A percentile compares a stretch with the other conserved stretches of the same genome.
Conservation (phyloP, 2,329 filamentous ascomycete genomes). For the Apiospora phragmitis region DNA sequence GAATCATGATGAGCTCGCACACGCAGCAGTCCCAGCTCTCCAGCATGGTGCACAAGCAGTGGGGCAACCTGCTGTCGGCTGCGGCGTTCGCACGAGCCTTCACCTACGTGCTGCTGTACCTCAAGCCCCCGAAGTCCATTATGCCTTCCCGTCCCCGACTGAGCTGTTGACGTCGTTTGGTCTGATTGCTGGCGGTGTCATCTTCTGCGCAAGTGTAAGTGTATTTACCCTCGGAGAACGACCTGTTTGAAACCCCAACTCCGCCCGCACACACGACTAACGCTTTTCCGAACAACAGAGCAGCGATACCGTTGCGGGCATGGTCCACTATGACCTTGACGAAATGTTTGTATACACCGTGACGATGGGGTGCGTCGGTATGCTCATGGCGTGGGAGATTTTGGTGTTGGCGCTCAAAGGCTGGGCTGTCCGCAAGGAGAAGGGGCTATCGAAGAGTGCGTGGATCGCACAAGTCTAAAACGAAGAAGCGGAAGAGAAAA, state of each 20-base stretch:
- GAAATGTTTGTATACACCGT: slow-evolving; percentile 95
- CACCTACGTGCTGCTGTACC: slow-evolving; percentile 78
- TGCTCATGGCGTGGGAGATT: slow-evolving; percentile 85
- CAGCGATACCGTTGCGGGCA: slow-evolving; percentile 72
- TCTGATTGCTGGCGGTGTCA: slow-evolving; percentile 79
- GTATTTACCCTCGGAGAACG: background rate
- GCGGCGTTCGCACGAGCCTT: slow-evolving; percentile 76
- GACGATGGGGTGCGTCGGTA: slow-evolving; percentile 77
- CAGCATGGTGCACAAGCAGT: slow-evolving; percentile 91
- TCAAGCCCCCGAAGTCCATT: slow-evolving; percentile 78
- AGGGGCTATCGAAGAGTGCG: slow-evolving; percentile 16
- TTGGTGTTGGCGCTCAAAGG: slow-evolving; percentile 81
- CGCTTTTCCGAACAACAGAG: slow-evolving; percentile 31
- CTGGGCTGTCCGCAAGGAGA: slow-evolving; percentile 66
- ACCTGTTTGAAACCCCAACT: background rate
- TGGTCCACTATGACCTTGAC: slow-evolving; percentile 75
- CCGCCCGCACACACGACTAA: background rate
- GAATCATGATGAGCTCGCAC: slow-evolving; percentile 94
- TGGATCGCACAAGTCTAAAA: background rate
- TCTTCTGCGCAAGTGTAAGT: slow-evolving; percentile 90
- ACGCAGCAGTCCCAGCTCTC: slow-evolving; percentile 82
- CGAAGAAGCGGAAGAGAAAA: background rate
- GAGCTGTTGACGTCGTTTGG: slow-evolving; percentile 89
- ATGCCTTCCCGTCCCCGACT: slow-evolving; percentile 84
- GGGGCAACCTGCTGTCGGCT: slow-evolving; percentile 82